A percentile compares a stretch with the other conserved stretches of the same genome.
These are phyloP conservation scores for Zanthoxylum bungeanum DNA, from an alignment of 345 rosid genomes.

Conservation along the genomic window DNA sequence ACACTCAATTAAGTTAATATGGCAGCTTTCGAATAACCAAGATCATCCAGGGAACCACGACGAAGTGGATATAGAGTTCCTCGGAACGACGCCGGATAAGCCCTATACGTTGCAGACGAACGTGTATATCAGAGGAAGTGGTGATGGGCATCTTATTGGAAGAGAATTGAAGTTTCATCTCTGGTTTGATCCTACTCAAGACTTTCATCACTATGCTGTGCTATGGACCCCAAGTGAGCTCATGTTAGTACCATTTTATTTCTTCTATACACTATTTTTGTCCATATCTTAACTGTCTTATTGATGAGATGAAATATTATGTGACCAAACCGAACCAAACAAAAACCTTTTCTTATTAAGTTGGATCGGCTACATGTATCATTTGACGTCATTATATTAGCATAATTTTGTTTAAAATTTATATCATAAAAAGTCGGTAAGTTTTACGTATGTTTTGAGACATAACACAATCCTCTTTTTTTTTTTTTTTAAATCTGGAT, in stretches of 20 bases:
- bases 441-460: too few species aligned
- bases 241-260: conserved; percentile 91
- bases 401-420: too few species aligned
- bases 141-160: conserved; percentile 85
- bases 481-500: too few species aligned
- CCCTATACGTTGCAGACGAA: conserved; percentile 94
- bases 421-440: too few species aligned
- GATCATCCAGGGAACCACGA: conserved; percentile 90
- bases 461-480: too few species aligned
- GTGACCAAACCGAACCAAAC: too few species aligned
- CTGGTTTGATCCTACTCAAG: conserved; percentile 91
- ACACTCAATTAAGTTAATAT: neutral
- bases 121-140: conserved; percentile 94
- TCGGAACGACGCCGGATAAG: conserved; percentile 91
- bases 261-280: too few species aligned
- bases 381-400: too few species aligned
- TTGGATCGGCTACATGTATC: too few species aligned
- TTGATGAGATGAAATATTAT: neutral
- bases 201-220: conserved; percentile 86
- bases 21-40: conserved; percentile 83
- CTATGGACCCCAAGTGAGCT: conserved; percentile 90
- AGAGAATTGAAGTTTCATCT: conserved; percentile 91
- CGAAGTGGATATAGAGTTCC: conserved; percentile 93
- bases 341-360: too few species aligned
- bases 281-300: neutral